A percentile compares a stretch with the other conserved stretches of the same genome.
Evolutionary conservation across 1,284 basidiomycete genomes (phyloP).

Genomic region (Cryptococcus wingfieldii): DNA sequence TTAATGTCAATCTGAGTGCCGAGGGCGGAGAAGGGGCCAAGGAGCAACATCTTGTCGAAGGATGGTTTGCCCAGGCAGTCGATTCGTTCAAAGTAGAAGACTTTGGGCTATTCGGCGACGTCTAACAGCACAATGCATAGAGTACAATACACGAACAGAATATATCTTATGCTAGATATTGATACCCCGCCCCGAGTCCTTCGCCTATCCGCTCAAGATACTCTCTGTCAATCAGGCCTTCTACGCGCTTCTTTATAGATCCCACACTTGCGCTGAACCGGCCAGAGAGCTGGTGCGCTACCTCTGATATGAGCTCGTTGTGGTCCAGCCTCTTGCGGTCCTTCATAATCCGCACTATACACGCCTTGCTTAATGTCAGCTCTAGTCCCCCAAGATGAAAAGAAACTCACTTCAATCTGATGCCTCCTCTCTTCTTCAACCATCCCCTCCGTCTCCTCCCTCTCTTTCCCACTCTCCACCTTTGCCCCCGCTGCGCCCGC

Average conservation of each 20-base stretch:
- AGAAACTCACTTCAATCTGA: constrained; percentile 72
- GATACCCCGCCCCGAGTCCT: constrained; percentile 35
- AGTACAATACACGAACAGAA: constrained; percentile 2
- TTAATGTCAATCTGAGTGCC: constrained; percentile 59
- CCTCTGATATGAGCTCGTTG: constrained; percentile 86
- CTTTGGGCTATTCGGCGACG: constrained; percentile 63
- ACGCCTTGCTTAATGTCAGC: constrained; percentile 60
- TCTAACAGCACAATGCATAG: constrained; percentile 9
- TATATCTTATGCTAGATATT: constrained; percentile 38
- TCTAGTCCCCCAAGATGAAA: neutral
- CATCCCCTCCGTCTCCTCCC: constrained; percentile 83
- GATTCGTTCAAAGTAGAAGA: constrained; percentile 65
- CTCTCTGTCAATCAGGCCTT: constrained; percentile 76
- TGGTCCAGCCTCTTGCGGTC: constrained; percentile 84
- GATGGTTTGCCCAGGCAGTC: constrained; percentile 59
- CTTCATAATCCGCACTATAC: constrained; percentile 98
- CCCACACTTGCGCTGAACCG: constrained; percentile 83
- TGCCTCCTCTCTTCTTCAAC: constrained; percentile 90
- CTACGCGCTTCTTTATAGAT: constrained; percentile 90
- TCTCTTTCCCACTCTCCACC: constrained; percentile 82
- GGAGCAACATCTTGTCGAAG: constrained; percentile 42
- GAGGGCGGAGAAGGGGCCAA: constrained; percentile 29
- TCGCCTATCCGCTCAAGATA: constrained; percentile 45
- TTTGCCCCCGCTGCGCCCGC: constrained; percentile 52
- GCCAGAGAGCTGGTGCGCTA: constrained; percentile 73